Evolutionary conservation across 2,329 filamentous ascomycete genomes (phyloP).

Genomic region (Eutypella sp.): DNA sequence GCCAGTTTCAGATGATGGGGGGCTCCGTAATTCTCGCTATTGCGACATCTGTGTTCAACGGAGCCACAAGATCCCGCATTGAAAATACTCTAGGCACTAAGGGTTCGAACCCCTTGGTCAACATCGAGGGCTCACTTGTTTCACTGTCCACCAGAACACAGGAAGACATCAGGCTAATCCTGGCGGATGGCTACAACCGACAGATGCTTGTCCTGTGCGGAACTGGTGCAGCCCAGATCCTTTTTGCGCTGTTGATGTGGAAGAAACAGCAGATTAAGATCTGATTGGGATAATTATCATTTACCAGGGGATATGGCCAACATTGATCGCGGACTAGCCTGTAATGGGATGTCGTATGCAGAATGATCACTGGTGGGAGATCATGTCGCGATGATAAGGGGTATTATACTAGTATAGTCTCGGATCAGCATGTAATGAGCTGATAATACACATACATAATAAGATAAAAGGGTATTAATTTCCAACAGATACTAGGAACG

Average conservation of each 20-base stretch:
- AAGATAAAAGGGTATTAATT: too few relatives aligned
- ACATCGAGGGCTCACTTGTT: too few relatives aligned
- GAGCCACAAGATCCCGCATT: not conserved
- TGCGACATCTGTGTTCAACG: not conserved
- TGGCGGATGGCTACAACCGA: not conserved
- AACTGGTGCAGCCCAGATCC: not conserved
- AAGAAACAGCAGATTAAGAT: not conserved
- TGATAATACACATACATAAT: too few relatives aligned
- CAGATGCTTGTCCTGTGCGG: not conserved
- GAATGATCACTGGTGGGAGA: too few relatives aligned
- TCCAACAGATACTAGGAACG: too few relatives aligned
- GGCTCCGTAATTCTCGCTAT: not conserved
- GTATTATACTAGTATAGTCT: too few relatives aligned
- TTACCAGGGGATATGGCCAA: too few relatives aligned
- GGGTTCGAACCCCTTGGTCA: not conserved
- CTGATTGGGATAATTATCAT: too few relatives aligned
- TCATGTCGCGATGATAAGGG: too few relatives aligned
- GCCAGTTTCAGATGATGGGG: not conserved
- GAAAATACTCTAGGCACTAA: not conserved
- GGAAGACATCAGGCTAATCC: not conserved
- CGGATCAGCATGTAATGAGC: too few relatives aligned
- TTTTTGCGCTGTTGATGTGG: not conserved
- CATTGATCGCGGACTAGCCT: too few relatives aligned
- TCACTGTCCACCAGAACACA: not conserved
- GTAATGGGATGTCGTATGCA: too few relatives aligned